A percentile compares a stretch with the other conserved stretches of the same genome.
phyloP scores from a whole-genome alignment of 768 basidiomycete genomes.

The Stropharia rugosoannulata region DNA sequence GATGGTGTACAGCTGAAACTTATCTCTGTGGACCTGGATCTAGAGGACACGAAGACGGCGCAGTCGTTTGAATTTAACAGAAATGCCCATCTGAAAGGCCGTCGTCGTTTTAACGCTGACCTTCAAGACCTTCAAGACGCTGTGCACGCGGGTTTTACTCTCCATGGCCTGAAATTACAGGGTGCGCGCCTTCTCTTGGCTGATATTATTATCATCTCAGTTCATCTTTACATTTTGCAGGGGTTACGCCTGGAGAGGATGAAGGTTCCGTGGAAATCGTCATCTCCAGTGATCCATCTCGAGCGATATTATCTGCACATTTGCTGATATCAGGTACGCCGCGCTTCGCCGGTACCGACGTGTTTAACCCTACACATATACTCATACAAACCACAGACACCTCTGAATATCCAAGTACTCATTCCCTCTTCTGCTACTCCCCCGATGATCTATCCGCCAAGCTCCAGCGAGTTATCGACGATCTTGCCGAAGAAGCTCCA shows the following conservation, averaged over 20 bases:
- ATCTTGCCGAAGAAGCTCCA: conserved; percentile 39
- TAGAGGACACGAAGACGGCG: conserved; percentile 12
- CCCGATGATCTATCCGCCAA: conserved; percentile 42
- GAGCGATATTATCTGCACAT: conserved; percentile 35
- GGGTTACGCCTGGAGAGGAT: conserved; percentile 54
- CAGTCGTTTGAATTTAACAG: conserved; percentile 26
- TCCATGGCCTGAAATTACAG: conserved; percentile 37
- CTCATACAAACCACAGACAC: conserved; percentile 40
- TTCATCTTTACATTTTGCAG: conserved; percentile 28
- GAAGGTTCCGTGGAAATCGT: conserved; percentile 61
- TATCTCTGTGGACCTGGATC: conserved; percentile 13
- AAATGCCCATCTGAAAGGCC: conserved; percentile 51
- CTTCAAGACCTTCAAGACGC: conserved; percentile 44
- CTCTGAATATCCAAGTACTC: conserved; percentile 62
- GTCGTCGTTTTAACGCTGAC: conserved; percentile 58
- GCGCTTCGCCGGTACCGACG: background rate
- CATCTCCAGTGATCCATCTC: conserved; percentile 33
- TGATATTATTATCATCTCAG: background rate
- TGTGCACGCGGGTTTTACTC: conserved; percentile 31
- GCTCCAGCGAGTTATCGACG: conserved; percentile 42
- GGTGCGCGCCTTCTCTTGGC: conserved; percentile 32
- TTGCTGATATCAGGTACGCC: conserved; percentile 51
- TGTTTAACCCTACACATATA: background rate
- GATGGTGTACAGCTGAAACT: background rate
- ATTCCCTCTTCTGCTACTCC: conserved; percentile 57